Evolutionary conservation across 2,329 filamentous ascomycete genomes (phyloP).

Genomic region (Colletotrichum endophyticum): DNA sequence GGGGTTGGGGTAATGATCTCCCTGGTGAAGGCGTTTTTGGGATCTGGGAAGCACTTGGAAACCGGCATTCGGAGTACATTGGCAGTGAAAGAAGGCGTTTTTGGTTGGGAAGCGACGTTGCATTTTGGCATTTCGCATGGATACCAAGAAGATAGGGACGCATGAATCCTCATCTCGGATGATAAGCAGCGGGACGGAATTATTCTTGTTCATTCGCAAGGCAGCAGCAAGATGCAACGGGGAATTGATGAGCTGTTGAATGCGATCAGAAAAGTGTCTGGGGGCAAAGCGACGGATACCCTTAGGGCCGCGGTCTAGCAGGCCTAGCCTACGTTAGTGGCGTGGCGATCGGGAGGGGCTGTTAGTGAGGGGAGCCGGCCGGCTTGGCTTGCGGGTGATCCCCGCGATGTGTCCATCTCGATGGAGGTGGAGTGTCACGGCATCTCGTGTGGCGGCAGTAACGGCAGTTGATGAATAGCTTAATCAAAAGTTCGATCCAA

Average conservation of each 20-base stretch:
- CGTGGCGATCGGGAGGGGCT: slow-evolving; percentile 17
- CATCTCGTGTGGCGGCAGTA: neutral
- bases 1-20: no score
- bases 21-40: slow-evolving; percentile 13
- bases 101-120: neutral
- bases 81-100: neutral
- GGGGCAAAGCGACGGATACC: neutral
- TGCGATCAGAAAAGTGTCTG: neutral
- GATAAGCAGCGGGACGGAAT: neutral
- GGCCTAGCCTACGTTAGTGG: slow-evolving; percentile 4
- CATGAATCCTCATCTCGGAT: neutral
- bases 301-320: neutral
- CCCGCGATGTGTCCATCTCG: neutral
- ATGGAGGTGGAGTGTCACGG: neutral
- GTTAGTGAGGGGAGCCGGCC: neutral
- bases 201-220: neutral
- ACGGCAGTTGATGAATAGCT: neutral
- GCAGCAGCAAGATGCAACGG: neutral
- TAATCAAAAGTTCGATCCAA: neutral
- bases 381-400: neutral
- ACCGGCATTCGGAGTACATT: neutral
- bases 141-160: neutral
- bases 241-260: neutral
- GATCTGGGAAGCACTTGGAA: neutral
- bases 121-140: neutral